Base-by-base conservation (phyloP, 1,139 yeast species). In the Zygosaccharomyces pseudobailii region DNA sequence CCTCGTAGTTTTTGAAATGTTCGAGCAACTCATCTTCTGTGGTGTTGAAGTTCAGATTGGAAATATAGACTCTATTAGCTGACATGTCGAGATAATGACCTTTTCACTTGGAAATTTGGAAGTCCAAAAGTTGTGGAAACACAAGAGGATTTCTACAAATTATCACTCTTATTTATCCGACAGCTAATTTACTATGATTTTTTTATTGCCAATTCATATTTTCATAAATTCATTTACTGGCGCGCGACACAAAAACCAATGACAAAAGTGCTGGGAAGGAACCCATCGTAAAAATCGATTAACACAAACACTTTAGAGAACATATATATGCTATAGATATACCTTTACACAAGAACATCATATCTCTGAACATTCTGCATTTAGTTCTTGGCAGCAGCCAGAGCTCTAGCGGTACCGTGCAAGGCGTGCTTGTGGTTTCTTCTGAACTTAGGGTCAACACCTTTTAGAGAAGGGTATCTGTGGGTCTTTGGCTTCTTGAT, bases 341-440 rank as follows among this genome's bases (percentile, higher is more conserved):
- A 38, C 33, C 13, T 38, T 21, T 38, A 38, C 41, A 38, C 41
- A 38, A 38, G 41, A 38, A 38, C 32, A 38, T 38, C 33, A 19
- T 38, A 28, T 38, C 41, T 24, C 41, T 34, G n/a, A 9, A 38
- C 22, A 37, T 25, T 20, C 33, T 28, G 44, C 37, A 40, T 45
- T 55, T 57, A 59, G 46, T 55, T 56, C 57, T 59, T 57, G 56
- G 64, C 71, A 70, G 83, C 85, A 73, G 95, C 95, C 72, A 88
- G 82, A 67, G 89, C 89, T 80, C 82, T 88, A 66, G 87, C 90
- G 67, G 96, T 88, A 76, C 98, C 98, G 79, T 87, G 96, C 72
- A 88, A 83, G 78, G 97, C 97, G 79, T 84, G 88, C 80, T 88
- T 89, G 92, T 90, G 97, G 95, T 92, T 92, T 82, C 97, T 87